A percentile compares a stretch with the other conserved stretches of the same genome.
phyloP scores from a whole-genome alignment of 2,329 filamentous ascomycete species.

The Fusarium verrucosum region DNA sequence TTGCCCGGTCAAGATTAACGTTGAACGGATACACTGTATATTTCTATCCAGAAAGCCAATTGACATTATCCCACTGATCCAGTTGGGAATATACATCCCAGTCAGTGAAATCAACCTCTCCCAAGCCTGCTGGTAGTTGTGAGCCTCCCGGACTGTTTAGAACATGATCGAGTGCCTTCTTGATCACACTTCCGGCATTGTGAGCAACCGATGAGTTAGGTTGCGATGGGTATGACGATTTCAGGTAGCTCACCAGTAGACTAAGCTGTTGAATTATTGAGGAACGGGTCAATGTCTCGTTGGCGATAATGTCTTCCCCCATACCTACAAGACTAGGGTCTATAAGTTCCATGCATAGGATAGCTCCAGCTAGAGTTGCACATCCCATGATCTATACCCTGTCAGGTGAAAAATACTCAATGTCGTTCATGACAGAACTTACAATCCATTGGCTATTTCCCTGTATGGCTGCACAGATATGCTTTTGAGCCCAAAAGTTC shows the following conservation, averaged over 20 bases:
- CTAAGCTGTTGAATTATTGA: not conserved
- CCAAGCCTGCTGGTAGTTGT: rapidly evolving
- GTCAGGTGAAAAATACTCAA: not conserved
- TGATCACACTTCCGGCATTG: not conserved
- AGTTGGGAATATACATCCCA: not conserved
- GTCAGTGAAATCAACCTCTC: not conserved
- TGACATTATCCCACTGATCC: not conserved
- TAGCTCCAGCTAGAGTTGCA: not conserved
- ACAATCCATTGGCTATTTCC: not conserved
- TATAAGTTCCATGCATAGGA: not conserved
- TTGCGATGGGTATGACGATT: not conserved
- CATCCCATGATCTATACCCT: not conserved
- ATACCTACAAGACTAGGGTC: not conserved
- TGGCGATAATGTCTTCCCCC: rapidly evolving
- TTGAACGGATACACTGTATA: no score
- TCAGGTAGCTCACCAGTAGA: not conserved
- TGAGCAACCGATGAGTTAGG: not conserved
- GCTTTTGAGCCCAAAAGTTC: not conserved
- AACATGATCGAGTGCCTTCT: not conserved
- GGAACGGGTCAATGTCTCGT: not conserved
- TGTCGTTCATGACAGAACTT: not conserved
- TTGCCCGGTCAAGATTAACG: no score
- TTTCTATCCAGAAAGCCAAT: no score
- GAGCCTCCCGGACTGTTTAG: not conserved
- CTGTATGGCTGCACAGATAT: not conserved